Percentiles rank a stretch among this genome's conserved stretches.
Conservation (phyloP, 2,329 filamentous ascomycete genomes). For the Cladosporium oxysporum region DNA sequence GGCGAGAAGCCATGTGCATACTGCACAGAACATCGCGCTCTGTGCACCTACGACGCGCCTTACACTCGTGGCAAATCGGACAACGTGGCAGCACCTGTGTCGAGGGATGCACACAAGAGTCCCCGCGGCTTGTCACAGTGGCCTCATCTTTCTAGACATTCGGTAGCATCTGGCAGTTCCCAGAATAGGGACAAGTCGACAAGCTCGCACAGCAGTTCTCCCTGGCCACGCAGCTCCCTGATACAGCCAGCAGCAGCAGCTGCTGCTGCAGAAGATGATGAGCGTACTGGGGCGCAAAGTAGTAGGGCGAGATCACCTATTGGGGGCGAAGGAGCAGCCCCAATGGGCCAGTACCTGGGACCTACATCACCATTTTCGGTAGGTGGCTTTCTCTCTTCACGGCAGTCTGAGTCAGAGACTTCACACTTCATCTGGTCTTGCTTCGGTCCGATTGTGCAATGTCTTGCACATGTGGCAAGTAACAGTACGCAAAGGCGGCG, state of each 20-base stretch:
- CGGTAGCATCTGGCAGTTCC: conserved; percentile 23
- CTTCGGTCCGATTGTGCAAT: neutral
- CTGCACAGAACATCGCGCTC: conserved; percentile 36
- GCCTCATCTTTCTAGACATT: conserved; percentile 27
- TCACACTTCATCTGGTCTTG: neutral
- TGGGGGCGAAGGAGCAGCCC: conserved; percentile 24
- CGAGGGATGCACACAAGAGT: conserved; percentile 22
- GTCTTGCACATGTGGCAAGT: neutral
- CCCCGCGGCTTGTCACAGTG: neutral
- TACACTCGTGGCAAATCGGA: conserved; percentile 47
- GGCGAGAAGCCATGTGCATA: conserved; percentile 44
- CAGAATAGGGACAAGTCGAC: neutral
- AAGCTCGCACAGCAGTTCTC: conserved; percentile 20
- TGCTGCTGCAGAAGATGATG: conserved; percentile 17
- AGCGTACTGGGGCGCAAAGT: conserved; percentile 24
- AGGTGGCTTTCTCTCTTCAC: neutral
- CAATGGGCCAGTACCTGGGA: conserved; percentile 27
- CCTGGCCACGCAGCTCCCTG: conserved; percentile 14
- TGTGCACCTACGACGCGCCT: conserved; percentile 53
- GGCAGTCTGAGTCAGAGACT: neutral
- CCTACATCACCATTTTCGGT: conserved; percentile 31
- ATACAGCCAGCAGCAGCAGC: neutral
- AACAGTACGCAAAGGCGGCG: neutral
- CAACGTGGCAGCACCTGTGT: conserved; percentile 38
- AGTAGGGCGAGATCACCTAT: conserved; percentile 25